A percentile compares a stretch with the other conserved stretches of the same genome.
Conservation (phyloP, 2,329 filamentous ascomycete species). For the Pestalotiopsis sp. region DNA sequence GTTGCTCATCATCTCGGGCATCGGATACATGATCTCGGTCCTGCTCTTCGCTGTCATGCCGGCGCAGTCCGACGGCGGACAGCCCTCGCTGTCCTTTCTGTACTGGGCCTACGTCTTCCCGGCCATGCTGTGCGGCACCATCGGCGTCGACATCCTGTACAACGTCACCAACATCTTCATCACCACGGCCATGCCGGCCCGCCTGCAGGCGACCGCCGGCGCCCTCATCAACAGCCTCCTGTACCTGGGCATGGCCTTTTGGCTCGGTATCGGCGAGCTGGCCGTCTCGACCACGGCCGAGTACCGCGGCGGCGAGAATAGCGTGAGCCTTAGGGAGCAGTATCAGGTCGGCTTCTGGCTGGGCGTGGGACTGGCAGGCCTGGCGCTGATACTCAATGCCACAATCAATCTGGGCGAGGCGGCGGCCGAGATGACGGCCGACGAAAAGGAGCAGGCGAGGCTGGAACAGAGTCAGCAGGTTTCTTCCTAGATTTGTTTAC, state of each 20-base stretch:
- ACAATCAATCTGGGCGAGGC: conserved; percentile 30
- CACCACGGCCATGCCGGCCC: conserved; percentile 68
- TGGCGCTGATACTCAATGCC: conserved; percentile 24
- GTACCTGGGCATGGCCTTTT: conserved; percentile 72
- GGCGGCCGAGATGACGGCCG: conserved; percentile 30
- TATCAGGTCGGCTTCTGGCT: conserved; percentile 34
- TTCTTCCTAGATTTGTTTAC: not conserved
- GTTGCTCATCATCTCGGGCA: conserved; percentile 62
- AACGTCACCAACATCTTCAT: conserved; percentile 78
- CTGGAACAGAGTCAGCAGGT: conserved; percentile 2
- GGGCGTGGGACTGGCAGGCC: conserved; percentile 26
- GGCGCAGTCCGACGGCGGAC: conserved; percentile 43
- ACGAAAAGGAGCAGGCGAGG: conserved; percentile 27
- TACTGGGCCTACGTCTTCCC: conserved; percentile 80
- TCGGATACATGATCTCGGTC: conserved; percentile 59
- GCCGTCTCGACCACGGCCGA: conserved; percentile 49
- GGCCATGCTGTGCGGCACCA: conserved; percentile 66
- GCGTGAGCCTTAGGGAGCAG: conserved; percentile 23
- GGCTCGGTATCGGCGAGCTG: conserved; percentile 72
- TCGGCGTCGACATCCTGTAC: conserved; percentile 76
- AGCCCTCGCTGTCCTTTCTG: conserved; percentile 37
- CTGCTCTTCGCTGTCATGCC: conserved; percentile 69
- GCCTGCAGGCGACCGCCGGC: conserved; percentile 71
- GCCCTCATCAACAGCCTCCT: conserved; percentile 71
- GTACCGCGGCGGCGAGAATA: conserved; percentile 13